These are phyloP conservation scores for Venturia aucupariae DNA, from an alignment of 2,329 filamentous ascomycete species.

Conservation along the genomic window DNA sequence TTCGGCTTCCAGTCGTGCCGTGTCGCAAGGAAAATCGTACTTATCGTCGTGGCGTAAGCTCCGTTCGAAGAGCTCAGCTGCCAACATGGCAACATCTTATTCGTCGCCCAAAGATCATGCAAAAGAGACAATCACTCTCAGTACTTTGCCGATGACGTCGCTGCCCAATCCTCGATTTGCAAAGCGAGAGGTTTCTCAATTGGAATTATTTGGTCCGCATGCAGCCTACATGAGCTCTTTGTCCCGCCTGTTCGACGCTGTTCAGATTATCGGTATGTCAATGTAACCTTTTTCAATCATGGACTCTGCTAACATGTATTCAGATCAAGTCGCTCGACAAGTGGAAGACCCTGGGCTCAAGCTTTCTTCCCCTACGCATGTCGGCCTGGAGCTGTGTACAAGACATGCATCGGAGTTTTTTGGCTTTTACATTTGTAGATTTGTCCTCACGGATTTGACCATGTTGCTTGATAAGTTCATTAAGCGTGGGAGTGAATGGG, in stretches of 20 bases:
- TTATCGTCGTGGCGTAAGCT: conserved; percentile 85
- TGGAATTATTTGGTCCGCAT: conserved; percentile 74
- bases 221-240: conserved; percentile 85
- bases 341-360: conserved; percentile 90
- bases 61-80: conserved; percentile 74
- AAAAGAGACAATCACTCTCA: conserved; percentile 47
- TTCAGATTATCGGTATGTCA: conserved; percentile 78
- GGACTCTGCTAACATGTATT: conserved; percentile 8
- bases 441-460: conserved; percentile 77
- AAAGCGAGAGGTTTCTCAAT: conserved; percentile 59
- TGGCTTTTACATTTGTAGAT: conserved; percentile 90
- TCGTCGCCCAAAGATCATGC: conserved; percentile 25
- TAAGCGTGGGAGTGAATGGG: conserved; percentile 95
- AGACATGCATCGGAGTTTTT: conserved; percentile 96
- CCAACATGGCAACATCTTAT: conserved; percentile 25
- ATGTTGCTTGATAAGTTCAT: conserved; percentile 92
- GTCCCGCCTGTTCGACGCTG: conserved; percentile 85
- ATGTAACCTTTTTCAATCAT: not conserved
- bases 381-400: conserved; percentile 86
- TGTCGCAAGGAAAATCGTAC: conserved; percentile 51
- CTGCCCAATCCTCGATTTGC: conserved; percentile 64
- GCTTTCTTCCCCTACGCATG: conserved; percentile 86
- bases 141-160: conserved; percentile 53
- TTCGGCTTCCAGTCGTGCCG: conserved; percentile 22
- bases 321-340: conserved; percentile 92